phyloP scores from a whole-genome alignment of 192 early-diverging fungal genomes.

The Paraglomus occultum region DNA sequence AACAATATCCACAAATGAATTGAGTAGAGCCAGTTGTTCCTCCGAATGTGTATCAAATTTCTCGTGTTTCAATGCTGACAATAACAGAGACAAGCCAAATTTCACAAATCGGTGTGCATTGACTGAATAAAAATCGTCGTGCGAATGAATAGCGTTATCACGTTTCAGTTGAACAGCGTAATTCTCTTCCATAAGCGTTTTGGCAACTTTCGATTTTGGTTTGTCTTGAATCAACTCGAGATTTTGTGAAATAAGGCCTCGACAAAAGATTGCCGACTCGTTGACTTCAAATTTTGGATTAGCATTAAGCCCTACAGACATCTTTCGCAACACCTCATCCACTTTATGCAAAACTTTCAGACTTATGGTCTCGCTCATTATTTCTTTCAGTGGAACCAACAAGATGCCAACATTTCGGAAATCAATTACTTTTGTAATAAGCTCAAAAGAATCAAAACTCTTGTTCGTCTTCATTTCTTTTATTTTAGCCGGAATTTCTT shows the following conservation, averaged over 20 bases:
- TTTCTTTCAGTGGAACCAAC: conserved; percentile 83
- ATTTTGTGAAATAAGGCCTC: conserved; percentile 85
- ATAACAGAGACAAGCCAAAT: conserved; percentile 88
- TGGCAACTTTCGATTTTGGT: conserved; percentile 49
- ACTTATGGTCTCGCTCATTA: conserved; percentile 82
- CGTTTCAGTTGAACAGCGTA: conserved; percentile 75
- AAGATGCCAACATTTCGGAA: conserved; percentile 67
- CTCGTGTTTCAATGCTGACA: conserved; percentile 61
- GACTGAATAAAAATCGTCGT: conserved; percentile 74
- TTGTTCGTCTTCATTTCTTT: conserved; percentile 86
- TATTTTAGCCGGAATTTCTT: conserved; percentile 86
- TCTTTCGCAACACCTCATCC: conserved; percentile 72
- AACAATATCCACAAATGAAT: conserved; percentile 78
- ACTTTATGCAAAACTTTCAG: conserved; percentile 72
- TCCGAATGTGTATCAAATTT: conserved; percentile 54
- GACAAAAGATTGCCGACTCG: conserved; percentile 78
- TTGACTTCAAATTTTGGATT: conserved; percentile 67
- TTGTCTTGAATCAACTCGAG: conserved; percentile 68
- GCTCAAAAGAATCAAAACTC: conserved; percentile 84
- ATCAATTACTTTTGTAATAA: conserved; percentile 67
- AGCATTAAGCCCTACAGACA: conserved; percentile 75
- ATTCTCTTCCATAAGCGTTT: conserved; percentile 60
- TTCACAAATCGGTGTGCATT: conserved; percentile 92
- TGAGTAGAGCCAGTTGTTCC: conserved; percentile 68
- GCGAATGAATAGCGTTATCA: conserved; percentile 43